Evolutionary conservation across 1,139 yeast genomes (phyloP).

Genomic region (Scheffersomyces insectosa): DNA sequence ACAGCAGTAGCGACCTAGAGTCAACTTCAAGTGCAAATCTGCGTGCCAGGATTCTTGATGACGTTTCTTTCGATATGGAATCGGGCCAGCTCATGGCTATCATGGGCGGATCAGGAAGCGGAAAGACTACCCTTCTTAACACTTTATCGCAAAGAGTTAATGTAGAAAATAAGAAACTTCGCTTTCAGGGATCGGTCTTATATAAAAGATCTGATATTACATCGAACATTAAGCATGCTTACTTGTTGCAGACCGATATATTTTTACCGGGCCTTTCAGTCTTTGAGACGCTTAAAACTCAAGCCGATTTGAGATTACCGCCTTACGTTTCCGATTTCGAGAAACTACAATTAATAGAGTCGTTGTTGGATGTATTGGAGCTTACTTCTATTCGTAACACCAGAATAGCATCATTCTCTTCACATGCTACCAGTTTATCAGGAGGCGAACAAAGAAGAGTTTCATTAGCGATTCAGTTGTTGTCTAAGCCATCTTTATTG

Average conservation of each 20-base stretch:
- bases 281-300: conserved; percentile 65
- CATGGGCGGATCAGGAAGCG: conserved; percentile 85
- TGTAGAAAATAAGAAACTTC: conserved; percentile 28
- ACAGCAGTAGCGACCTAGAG: not conserved
- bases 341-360: conserved; percentile 53
- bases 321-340: conserved; percentile 40
- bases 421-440: conserved; percentile 54
- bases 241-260: conserved; percentile 76
- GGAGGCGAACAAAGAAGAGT: conserved; percentile 87
- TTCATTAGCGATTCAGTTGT: conserved; percentile 74
- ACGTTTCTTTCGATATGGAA: conserved; percentile 57
- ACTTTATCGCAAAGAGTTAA: conserved; percentile 64
- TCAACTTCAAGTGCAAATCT: not conserved
- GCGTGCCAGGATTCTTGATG: conserved; percentile 27
- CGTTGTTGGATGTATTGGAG: conserved; percentile 60
- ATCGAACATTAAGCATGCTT: conserved; percentile 52
- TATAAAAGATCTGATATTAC: conserved; percentile 13
- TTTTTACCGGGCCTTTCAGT: conserved; percentile 72
- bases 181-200: conserved; percentile 31
- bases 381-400: conserved; percentile 62
- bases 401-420: conserved; percentile 49
- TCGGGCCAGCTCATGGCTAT: conserved; percentile 62
- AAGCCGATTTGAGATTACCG: conserved; percentile 67
- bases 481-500: conserved; percentile 72
- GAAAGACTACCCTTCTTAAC: conserved; percentile 80